Base-by-base conservation (phyloP, 2,329 filamentous ascomycete species). In the Colletotrichum sp. region DNA sequence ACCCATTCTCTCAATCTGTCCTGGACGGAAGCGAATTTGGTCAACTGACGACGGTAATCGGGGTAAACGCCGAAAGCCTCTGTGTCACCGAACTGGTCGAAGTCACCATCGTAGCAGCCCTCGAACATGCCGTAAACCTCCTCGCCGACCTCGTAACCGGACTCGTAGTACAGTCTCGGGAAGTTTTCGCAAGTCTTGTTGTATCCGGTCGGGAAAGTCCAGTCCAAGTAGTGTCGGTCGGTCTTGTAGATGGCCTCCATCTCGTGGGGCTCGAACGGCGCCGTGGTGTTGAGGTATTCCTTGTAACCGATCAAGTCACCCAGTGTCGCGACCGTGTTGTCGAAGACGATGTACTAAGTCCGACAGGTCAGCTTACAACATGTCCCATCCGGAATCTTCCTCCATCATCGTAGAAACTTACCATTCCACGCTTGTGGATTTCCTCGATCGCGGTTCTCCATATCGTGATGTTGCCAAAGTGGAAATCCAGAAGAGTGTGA, bases 301-400 rank as follows among this genome's bases (percentile, higher is more conserved):
- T 92, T 85, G 81, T 92, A 93, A 8, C 90, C 91, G 76, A 93
- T 88, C 67, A 93, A 84, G 79, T 93, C 91, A 68, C 90, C 89
- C 88, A 93, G 87, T 4, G 92, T 94, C 62, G 91, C 89, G 80
- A 93, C 88, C 2, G 92, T 93, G 80, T 93, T 93, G 80, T 93
- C 92, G 75, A 93, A 84, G 36, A 94, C 84, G 44, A 93, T 90
- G 84, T 93, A 93, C 91, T 93, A 93, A 93, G 10, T 89, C 90
- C 75, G 92, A 87, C 65, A 92, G 84, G 78, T 93, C 91, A 70
- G 90, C 89, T 88, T 93, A 87, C 15, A 13, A 21, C 15, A 8
- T 9, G 30, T 28, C 57, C 18, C 30, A 5, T 15, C 6, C 8
- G 8, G 16, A 18, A 8, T 32, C 18, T 15, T 8, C 8, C 55